Evolutionary conservation across 148 eudicot species (phyloP), one percentile per base, ranked within the genome.

Genomic region (Chenopodium suecicum): DNA sequence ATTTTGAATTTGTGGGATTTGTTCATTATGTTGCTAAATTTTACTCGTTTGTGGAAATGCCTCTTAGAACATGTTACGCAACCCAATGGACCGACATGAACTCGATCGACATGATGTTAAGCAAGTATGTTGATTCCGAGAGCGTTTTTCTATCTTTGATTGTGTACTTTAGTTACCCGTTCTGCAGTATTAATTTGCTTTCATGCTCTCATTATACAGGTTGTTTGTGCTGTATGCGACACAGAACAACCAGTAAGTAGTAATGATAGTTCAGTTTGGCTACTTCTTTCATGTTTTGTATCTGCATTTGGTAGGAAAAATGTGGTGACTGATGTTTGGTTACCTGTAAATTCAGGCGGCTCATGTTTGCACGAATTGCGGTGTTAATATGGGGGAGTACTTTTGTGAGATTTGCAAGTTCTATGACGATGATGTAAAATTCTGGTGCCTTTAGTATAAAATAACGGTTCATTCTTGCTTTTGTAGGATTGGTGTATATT

Each of bases 381-480:
- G 98, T 67, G 94, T 94, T n/a, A 88, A 80, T 27, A 91, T 94
- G 98, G 97, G 98, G 76, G 97, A 92, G 82, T 94, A 94, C 77
- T 92, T 94, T 81, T 94, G 97, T 44, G 90, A 83, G 46, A 82
- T 90, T 44, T 94, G 98, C 93, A 92, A 87, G 86, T 94, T 94
- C 86, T 94, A 87, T 72, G 98, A 94, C 41, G 98, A 94, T 86
- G 98, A 94, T 85, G 98, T 94, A 90, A 76, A 79, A 34, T 63
- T 54, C 75, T 74, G 25, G 9, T 58, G 5, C 73, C 25, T 63
- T 79, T 73, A 9, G 13, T 52, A 14, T 10, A 52, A 10, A 11
- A 37, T 37, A 37, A 37, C 1, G 44, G 44, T 37, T 37, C 7
- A 37, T 37, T 37, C 7, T 37, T 37, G 0, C 44, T 37, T 37